phyloP scores from a whole-genome alignment of 768 basidiomycete genomes.

The Tricholoma flavovirens region DNA sequence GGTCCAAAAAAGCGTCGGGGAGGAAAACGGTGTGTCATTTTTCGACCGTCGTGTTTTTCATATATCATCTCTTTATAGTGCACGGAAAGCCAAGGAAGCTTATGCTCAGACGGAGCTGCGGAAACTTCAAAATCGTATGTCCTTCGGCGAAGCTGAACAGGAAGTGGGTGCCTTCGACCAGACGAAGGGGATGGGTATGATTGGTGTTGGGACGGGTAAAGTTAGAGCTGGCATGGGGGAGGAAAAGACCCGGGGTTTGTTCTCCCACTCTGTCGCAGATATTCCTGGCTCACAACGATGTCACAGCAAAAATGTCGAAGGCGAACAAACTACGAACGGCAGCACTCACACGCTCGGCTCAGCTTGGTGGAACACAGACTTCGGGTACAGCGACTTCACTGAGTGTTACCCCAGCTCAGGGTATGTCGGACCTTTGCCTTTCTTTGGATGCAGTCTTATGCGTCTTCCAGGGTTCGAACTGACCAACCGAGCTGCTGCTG shows the following conservation, averaged over 20 bases:
- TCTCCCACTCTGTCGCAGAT: conserved; percentile 1
- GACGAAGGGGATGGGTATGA: conserved; percentile 98
- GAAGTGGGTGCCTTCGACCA: conserved; percentile 96
- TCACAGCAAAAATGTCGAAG: conserved; percentile 89
- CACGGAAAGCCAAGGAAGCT: conserved; percentile 97
- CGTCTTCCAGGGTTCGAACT: conserved; percentile 74
- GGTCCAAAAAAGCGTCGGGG: conserved; percentile 94
- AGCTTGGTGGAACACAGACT: conserved; percentile 39
- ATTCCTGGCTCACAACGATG: neutral
- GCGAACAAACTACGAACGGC: conserved; percentile 88
- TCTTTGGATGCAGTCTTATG: conserved; percentile 9
- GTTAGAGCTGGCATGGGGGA: conserved; percentile 86
- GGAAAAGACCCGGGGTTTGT: conserved; percentile 83
- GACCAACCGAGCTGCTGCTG: conserved; percentile 82
- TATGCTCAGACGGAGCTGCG: conserved; percentile 95
- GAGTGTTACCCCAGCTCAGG: conserved; percentile 95
- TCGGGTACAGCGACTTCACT: conserved; percentile 90
- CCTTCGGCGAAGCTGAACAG: conserved; percentile 91
- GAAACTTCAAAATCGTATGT: conserved; percentile 96
- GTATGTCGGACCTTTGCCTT: conserved; percentile 33
- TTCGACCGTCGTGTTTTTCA: neutral
- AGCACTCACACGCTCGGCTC: conserved; percentile 72
- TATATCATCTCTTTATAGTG: conserved; percentile 39
- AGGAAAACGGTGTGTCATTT: conserved; percentile 71
- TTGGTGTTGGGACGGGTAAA: conserved; percentile 81